Evolutionary conservation across 2,329 filamentous ascomycete species (phyloP).

Genomic region (Blastomyces gilchristii): DNA sequence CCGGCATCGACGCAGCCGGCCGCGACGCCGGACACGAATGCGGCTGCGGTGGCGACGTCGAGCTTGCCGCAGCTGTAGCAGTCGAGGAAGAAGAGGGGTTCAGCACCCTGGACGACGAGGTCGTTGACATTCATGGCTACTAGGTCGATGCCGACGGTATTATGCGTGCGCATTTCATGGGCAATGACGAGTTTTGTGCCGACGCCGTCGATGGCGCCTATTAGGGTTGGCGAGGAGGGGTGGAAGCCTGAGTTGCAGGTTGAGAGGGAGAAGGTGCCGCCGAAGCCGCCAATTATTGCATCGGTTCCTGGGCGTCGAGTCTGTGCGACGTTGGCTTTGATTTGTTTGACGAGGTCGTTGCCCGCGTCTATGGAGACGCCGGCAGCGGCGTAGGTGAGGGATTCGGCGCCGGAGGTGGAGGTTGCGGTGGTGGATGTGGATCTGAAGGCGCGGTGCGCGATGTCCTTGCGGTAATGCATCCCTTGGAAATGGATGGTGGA

Average conservation of each 20-base stretch:
- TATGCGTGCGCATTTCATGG: constrained; percentile 77
- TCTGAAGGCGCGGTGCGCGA: constrained; percentile 59
- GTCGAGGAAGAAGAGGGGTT: constrained; percentile 92
- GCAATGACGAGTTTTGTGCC: constrained; percentile 97
- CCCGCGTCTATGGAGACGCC: constrained; percentile 92
- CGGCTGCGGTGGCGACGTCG: constrained; percentile 62
- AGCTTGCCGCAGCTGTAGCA: constrained; percentile 93
- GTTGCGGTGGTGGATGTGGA: constrained; percentile 19
- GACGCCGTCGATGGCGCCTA: constrained; percentile 93
- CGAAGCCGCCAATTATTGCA: constrained; percentile 90
- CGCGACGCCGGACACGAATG: constrained; percentile 87
- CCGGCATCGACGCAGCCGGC: constrained; percentile 73
- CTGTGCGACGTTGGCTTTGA: constrained; percentile 79
- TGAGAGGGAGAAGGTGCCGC: constrained; percentile 71
- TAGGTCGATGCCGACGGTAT: constrained; percentile 90
- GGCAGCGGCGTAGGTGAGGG: constrained; percentile 80
- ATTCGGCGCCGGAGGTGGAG: constrained; percentile 18
- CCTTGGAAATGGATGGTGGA: constrained; percentile 69
- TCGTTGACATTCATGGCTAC: constrained; percentile 99
- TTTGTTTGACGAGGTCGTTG: constrained; percentile 82
- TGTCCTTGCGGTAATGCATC: constrained; percentile 89
- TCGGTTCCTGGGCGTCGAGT: constrained; percentile 80
- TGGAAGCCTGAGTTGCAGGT: constrained; percentile 61
- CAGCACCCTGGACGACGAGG: constrained; percentile 87
- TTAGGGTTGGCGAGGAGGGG: constrained; percentile 62